A percentile compares a stretch with the other conserved stretches of the same genome.
phyloP scores from a whole-genome alignment of 257 asterid genomes.

The Fraxinus americana region DNA sequence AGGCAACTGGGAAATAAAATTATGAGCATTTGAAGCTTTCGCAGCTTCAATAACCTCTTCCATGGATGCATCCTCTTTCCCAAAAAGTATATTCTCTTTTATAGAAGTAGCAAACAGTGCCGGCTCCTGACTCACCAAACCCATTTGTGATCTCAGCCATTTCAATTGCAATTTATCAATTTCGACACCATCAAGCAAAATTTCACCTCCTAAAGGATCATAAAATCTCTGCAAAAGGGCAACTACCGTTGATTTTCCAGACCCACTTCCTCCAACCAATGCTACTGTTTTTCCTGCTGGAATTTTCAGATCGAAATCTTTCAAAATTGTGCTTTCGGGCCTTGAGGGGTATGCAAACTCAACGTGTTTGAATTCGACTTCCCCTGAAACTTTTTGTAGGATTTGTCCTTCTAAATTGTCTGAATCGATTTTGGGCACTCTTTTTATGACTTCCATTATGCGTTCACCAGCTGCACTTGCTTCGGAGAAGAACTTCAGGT shows the following conservation, averaged over 20 bases:
- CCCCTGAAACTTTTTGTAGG: slow-evolving; percentile 55
- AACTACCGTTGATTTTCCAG: slow-evolving; percentile 82
- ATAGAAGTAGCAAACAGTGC: slow-evolving; percentile 86
- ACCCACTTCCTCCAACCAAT: slow-evolving; percentile 91
- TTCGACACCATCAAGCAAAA: slow-evolving; percentile 68
- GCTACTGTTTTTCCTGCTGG: slow-evolving; percentile 85
- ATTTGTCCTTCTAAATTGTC: slow-evolving; percentile 67
- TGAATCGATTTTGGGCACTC: slow-evolving; percentile 80
- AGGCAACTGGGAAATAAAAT: slow-evolving; percentile 79
- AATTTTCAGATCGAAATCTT: slow-evolving; percentile 56
- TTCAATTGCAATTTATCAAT: slow-evolving; percentile 76
- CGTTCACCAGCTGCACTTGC: slow-evolving; percentile 83
- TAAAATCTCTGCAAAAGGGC: slow-evolving; percentile 83
- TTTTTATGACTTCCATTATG: slow-evolving; percentile 55
- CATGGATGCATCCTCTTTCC: slow-evolving; percentile 78
- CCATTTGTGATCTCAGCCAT: slow-evolving; percentile 97
- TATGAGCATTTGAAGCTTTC: slow-evolving; percentile 92
- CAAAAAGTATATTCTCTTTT: slow-evolving; percentile 83
- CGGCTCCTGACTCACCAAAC: slow-evolving; percentile 94
- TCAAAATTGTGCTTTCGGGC: slow-evolving; percentile 65
- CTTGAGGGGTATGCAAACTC: slow-evolving; percentile 79
- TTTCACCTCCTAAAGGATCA: slow-evolving; percentile 77
- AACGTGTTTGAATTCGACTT: slow-evolving; percentile 64
- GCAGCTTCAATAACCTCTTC: slow-evolving; percentile 84
- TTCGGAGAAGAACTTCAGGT: slow-evolving; percentile 69